Conservation (phyloP, 1,284 basidiomycete genomes). For the Apiotrichum sp. region DNA sequence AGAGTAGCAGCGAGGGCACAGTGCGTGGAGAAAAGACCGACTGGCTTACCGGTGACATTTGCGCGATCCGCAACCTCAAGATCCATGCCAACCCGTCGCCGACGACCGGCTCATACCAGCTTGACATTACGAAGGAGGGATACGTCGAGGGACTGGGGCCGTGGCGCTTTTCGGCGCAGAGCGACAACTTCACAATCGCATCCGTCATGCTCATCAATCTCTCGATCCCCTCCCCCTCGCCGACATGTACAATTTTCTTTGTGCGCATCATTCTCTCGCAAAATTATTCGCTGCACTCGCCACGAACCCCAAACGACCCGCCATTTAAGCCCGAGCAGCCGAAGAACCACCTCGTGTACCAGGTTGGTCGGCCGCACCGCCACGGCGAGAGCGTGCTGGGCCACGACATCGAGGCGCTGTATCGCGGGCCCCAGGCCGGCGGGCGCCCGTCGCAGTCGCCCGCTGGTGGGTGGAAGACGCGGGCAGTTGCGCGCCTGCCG, state of each 20-base stretch:
- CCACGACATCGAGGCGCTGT: constrained; percentile 28
- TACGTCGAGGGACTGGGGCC: constrained; percentile 39
- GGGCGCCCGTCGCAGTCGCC: constrained; percentile 11
- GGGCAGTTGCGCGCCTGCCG: constrained; percentile 39
- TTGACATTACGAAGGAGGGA: constrained; percentile 40
- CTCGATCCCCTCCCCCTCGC: constrained; percentile 30
- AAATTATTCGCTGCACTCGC: constrained; percentile 34
- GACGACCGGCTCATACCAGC: constrained; percentile 25
- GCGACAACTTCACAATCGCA: constrained; percentile 43
- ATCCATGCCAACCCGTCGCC: constrained; percentile 40
- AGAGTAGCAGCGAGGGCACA: constrained; percentile 6
- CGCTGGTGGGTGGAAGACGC: constrained; percentile 26
- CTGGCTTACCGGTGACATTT: constrained; percentile 42
- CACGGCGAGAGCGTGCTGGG: constrained; percentile 27
- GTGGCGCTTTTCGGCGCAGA: constrained; percentile 36
- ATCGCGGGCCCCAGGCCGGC: constrained; percentile 33
- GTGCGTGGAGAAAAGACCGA: constrained; percentile 22
- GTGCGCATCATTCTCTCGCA: constrained; percentile 39
- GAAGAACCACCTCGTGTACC: constrained; percentile 34
- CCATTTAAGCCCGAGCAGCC: constrained; percentile 29
- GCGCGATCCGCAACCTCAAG: constrained; percentile 27
- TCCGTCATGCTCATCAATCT: constrained; percentile 34
- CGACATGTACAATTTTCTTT: constrained; percentile 40
- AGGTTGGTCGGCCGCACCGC: constrained; percentile 31
- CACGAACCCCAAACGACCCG: constrained; percentile 35